Evolutionary conservation across 495 filamentous ascomycete species (phyloP).

Genomic region (Talaromyces nanjingensis): DNA sequence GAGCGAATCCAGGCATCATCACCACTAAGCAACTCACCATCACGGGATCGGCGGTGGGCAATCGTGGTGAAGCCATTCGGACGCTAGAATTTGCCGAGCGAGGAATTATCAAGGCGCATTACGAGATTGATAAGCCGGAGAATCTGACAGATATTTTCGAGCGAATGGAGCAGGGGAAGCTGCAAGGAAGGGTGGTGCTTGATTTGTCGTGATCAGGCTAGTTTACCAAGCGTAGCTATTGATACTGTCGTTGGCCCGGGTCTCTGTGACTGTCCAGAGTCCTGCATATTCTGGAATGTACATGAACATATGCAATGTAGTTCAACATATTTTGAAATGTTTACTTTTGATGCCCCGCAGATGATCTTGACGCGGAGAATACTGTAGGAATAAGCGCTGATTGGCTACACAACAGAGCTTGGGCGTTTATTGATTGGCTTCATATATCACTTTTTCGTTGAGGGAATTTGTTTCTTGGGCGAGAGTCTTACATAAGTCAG

Average conservation of each 20-base stretch:
- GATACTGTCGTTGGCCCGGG: not conserved
- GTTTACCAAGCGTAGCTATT: not conserved
- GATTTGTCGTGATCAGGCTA: slow-evolving; percentile 21
- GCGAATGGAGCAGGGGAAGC: slow-evolving; percentile 49
- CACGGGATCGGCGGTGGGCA: slow-evolving; percentile 57
- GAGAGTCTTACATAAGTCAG: not conserved
- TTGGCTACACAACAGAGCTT: not conserved
- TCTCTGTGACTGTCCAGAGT: not conserved
- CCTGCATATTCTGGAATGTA: not conserved
- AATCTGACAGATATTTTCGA: slow-evolving; percentile 54
- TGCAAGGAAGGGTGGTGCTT: slow-evolving; percentile 54
- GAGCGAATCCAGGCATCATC: slow-evolving; percentile 43
- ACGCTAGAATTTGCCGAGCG: slow-evolving; percentile 55
- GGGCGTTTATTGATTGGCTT: not conserved
- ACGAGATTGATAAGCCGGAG: slow-evolving; percentile 53
- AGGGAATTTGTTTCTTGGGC: not conserved
- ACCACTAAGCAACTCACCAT: slow-evolving; percentile 49
- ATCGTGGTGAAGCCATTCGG: slow-evolving; percentile 59
- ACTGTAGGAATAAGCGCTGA: not conserved
- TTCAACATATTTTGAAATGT: not conserved
- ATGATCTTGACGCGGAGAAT: not conserved
- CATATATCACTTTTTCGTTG: not conserved
- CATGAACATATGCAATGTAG: not conserved
- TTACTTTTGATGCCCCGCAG: not conserved
- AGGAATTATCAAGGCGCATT: slow-evolving; percentile 55